A percentile compares a stretch with the other conserved stretches of the same genome.
Evolutionary conservation across 108 stramenopile species (phyloP).

Genomic region (Conticribra weissflogii): DNA sequence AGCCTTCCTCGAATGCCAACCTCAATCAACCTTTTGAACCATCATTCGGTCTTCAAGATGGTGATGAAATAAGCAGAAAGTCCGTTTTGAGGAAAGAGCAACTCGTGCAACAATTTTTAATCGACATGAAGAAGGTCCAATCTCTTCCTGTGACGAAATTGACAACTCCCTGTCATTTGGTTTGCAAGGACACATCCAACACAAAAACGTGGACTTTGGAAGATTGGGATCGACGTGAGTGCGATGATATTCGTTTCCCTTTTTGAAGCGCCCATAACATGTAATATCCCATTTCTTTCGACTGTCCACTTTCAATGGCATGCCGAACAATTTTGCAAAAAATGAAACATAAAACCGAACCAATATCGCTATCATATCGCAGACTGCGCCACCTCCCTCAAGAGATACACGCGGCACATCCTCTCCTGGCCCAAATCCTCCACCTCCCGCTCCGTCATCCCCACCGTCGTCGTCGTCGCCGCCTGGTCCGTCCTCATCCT

Average conservation of each 20-base stretch:
- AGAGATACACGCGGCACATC: constrained; percentile 38
- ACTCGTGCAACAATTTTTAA: neutral
- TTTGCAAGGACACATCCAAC: neutral
- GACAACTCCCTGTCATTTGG: neutral
- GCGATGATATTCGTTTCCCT: too few relatives aligned
- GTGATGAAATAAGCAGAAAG: too few relatives aligned
- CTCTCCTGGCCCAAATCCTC: constrained; percentile 25
- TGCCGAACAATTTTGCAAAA: too few relatives aligned
- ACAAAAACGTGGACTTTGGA: neutral
- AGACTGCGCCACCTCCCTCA: neutral
- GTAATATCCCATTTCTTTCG: neutral
- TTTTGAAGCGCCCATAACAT: too few relatives aligned
- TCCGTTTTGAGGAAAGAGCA: too few relatives aligned
- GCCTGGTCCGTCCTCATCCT: constrained; percentile 30
- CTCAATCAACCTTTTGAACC: too few relatives aligned
- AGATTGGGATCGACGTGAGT: neutral
- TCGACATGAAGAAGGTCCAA: neutral
- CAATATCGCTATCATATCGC: neutral
- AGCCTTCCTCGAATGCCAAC: too few relatives aligned
- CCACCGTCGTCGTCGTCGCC: constrained; percentile 34
- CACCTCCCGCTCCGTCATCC: constrained; percentile 38
- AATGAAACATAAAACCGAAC: neutral
- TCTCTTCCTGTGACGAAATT: neutral
- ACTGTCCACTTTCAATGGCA: neutral
- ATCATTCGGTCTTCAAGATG: too few relatives aligned